These are phyloP conservation scores for Chlamydomonas reinhardtii DNA, from an alignment of 163 green algal genomes.

Conservation along the genomic window DNA sequence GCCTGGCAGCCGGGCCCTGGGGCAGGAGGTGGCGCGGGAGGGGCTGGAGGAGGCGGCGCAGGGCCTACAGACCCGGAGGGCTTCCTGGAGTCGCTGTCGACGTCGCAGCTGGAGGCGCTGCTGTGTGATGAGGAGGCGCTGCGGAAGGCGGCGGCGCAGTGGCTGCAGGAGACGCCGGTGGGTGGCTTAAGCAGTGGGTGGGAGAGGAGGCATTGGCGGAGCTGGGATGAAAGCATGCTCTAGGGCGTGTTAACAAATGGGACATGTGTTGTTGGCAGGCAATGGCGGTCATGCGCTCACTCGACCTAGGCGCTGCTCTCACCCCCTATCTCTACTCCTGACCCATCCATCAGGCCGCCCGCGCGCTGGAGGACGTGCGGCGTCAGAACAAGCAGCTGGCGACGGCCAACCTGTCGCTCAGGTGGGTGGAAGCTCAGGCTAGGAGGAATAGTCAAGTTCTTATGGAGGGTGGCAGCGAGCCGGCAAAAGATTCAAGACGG, in stretches of 20 bases:
- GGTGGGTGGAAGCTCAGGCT: no score
- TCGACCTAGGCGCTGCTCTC: no score
- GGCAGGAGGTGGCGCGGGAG: no score
- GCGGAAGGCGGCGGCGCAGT: slow-evolving; percentile 50
- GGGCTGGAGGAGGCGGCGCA: background rate
- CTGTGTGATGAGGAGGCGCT: slow-evolving; percentile 65
- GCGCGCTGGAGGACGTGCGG: slow-evolving; percentile 62
- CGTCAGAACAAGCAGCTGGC: slow-evolving; percentile 58
- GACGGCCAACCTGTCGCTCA: background rate
- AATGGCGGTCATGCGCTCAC: no score
- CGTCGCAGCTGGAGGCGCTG: slow-evolving; percentile 64
- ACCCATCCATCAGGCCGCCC: slow-evolving; percentile 39
- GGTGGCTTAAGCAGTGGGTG: slow-evolving; percentile 13
- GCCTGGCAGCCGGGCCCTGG: no score
- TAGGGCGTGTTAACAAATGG: no score
- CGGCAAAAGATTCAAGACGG: no score
- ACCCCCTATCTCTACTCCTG: no score
- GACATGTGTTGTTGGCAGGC: no score
- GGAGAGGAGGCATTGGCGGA: background rate
- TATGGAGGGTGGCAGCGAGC: no score
- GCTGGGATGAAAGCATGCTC: no score
- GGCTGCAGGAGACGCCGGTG: slow-evolving; percentile 55
- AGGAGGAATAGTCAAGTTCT: no score
- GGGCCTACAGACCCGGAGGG: background rate
- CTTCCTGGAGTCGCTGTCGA: slow-evolving; percentile 58